Percentiles rank a stretch among this genome's conserved stretches.
Evolutionary conservation across 2,329 filamentous ascomycete species (phyloP).

Genomic region (Ramularia endophylla): DNA sequence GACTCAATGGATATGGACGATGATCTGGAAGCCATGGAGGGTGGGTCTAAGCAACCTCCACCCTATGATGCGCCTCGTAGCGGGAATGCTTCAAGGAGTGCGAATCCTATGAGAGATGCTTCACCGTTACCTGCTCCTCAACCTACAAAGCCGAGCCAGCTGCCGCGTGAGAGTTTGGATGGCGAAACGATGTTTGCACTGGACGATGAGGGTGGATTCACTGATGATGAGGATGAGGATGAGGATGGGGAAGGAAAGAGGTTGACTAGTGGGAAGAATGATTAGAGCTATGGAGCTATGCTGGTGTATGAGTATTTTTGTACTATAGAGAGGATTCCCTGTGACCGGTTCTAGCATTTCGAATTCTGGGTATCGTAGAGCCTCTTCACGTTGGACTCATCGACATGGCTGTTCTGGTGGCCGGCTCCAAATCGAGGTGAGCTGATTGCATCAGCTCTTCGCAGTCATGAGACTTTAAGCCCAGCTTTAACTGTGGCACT

Average conservation of each 20-base stretch:
- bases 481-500: too few species aligned
- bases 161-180: constrained; percentile 61
- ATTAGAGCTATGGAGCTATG: too few species aligned
- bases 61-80: constrained; percentile 34
- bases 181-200: constrained; percentile 96
- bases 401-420: too few species aligned
- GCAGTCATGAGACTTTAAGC: too few species aligned
- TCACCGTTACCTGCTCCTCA: constrained; percentile 50
- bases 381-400: too few species aligned
- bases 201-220: constrained; percentile 80
- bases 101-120: constrained; percentile 31
- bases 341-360: too few species aligned
- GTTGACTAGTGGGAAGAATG: constrained; percentile 44
- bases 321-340: too few species aligned
- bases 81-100: constrained; percentile 16
- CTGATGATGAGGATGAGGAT: constrained; percentile 61
- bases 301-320: too few species aligned
- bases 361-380: too few species aligned
- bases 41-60: constrained; percentile 27
- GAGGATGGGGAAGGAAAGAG: constrained; percentile 31
- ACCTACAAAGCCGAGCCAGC: constrained; percentile 42
- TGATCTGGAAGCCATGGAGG: constrained; percentile 35
- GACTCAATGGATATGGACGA: constrained; percentile 61
- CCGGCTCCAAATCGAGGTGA: too few species aligned
- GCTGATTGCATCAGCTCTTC: too few species aligned